A percentile compares a stretch with the other conserved stretches of the same genome.
These are phyloP conservation scores for Helichrysum umbraculigerum DNA, from an alignment of 129 eudicot species.

Conservation along the genomic window DNA sequence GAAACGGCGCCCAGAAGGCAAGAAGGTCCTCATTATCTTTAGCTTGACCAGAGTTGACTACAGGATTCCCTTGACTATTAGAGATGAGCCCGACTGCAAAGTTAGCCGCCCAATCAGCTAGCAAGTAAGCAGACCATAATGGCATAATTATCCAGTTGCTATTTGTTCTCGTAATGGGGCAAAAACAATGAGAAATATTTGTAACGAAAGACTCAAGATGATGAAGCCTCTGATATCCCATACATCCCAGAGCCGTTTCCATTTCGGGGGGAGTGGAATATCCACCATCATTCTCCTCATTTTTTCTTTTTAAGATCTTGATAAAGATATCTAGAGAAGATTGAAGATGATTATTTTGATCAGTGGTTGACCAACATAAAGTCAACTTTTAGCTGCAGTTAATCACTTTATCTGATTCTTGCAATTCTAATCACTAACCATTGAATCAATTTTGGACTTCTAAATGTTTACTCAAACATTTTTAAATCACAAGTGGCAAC, in stretches of 20 bases:
- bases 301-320: neutral
- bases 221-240: constrained; percentile 21
- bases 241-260: constrained; percentile 38
- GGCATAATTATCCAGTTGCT: constrained; percentile 33
- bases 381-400: too few relatives aligned
- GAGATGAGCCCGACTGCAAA: constrained; percentile 53
- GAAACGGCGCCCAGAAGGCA: constrained; percentile 23
- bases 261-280: neutral
- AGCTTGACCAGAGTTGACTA: neutral
- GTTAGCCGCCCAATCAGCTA: constrained; percentile 46
- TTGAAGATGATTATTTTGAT: too few relatives aligned
- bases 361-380: too few relatives aligned
- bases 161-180: constrained; percentile 35
- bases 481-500: too few relatives aligned
- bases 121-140: constrained; percentile 58
- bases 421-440: too few relatives aligned
- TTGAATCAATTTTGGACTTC: too few relatives aligned
- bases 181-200: constrained; percentile 33
- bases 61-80: constrained; percentile 24
- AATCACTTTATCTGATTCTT: too few relatives aligned
- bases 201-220: constrained; percentile 42
- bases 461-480: too few relatives aligned
- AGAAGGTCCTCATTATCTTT: constrained; percentile 34
- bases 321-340: too few relatives aligned
- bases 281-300: neutral